A percentile compares a stretch with the other conserved stretches of the same genome.
Conservation (phyloP, 1,139 yeast species). For the Taphrina flavorubra region DNA sequence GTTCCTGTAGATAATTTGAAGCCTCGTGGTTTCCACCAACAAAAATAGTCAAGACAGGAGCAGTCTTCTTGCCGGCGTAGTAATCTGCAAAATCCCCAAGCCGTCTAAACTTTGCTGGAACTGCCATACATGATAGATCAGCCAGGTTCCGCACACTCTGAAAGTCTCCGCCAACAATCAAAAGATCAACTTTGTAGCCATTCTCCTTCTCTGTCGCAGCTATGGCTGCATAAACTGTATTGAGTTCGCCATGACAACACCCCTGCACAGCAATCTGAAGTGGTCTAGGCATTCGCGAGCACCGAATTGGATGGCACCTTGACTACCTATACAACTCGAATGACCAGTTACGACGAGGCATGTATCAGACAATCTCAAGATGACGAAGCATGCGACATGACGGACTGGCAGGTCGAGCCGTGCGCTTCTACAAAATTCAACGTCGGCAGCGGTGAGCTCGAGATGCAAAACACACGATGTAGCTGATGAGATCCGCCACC, state of each 20-base stretch:
- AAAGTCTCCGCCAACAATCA: slow-evolving; percentile 86
- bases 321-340: too few relatives aligned
- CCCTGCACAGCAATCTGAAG: slow-evolving; percentile 79
- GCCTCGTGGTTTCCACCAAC: slow-evolving; percentile 98
- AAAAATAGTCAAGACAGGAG: slow-evolving; percentile 79
- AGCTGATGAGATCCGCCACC: slow-evolving; percentile 7
- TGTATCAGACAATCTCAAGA: too few relatives aligned
- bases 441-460: too few relatives aligned
- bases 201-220: slow-evolving; percentile 50
- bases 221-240: slow-evolving; percentile 61
- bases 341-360: too few relatives aligned
- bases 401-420: too few relatives aligned
- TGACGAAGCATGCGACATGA: too few relatives aligned
- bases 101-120: slow-evolving; percentile 59
- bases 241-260: slow-evolving; percentile 87
- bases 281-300: slow-evolving; percentile 12
- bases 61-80: slow-evolving; percentile 64
- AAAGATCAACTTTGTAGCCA: slow-evolving; percentile 58
- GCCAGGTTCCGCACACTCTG: slow-evolving; percentile 64
- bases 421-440: too few relatives aligned
- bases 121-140: slow-evolving; percentile 72
- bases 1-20: slow-evolving; percentile 72
- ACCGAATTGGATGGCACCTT: too few relatives aligned
- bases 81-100: slow-evolving; percentile 82
- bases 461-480: too few relatives aligned